phyloP scores from a whole-genome alignment of 2,329 filamentous ascomycete species.

The Colletotrichum sp. region DNA sequence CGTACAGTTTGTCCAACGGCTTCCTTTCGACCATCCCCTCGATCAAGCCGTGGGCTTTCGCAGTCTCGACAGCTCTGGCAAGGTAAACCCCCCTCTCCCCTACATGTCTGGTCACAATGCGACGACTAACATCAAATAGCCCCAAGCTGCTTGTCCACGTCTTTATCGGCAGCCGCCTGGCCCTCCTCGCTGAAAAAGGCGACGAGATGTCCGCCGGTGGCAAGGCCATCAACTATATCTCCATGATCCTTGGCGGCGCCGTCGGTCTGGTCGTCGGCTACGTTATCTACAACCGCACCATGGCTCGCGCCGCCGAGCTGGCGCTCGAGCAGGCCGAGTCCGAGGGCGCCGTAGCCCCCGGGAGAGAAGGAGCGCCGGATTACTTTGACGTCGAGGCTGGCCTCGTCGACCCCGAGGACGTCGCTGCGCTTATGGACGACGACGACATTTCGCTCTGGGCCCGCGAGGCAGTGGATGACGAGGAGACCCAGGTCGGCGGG shows the following conservation, averaged over 20 bases:
- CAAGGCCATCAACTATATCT: slow-evolving; percentile 82
- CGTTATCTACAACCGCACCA: slow-evolving; percentile 80
- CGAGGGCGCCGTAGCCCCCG: slow-evolving; percentile 22
- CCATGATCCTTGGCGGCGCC: slow-evolving; percentile 74
- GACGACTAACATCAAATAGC: slow-evolving; percentile 33
- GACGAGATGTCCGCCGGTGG: slow-evolving; percentile 82
- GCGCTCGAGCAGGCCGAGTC: slow-evolving; percentile 46
- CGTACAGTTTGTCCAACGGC: slow-evolving; percentile 92
- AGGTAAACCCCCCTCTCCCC: slow-evolving; percentile 43
- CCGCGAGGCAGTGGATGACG: slow-evolving; percentile 39
- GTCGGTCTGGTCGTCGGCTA: slow-evolving; percentile 80
- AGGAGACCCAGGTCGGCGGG: slow-evolving; percentile 19
- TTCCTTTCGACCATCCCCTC: slow-evolving; percentile 94
- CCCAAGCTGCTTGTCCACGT: slow-evolving; percentile 92
- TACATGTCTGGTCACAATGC: background rate
- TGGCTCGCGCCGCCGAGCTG: slow-evolving; percentile 66
- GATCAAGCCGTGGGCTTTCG: slow-evolving; percentile 77
- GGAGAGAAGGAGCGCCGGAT: slow-evolving; percentile 12
- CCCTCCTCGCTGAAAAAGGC: slow-evolving; percentile 80
- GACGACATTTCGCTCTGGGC: slow-evolving; percentile 67
- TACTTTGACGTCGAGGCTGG: slow-evolving; percentile 52
- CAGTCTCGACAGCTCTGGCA: slow-evolving; percentile 80
- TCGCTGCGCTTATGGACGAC: slow-evolving; percentile 60
- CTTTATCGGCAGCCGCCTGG: slow-evolving; percentile 87
- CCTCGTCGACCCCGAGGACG: slow-evolving; percentile 52